Conservation (phyloP, 2,329 filamentous ascomycete genomes). For the Aspergillus sp. region DNA sequence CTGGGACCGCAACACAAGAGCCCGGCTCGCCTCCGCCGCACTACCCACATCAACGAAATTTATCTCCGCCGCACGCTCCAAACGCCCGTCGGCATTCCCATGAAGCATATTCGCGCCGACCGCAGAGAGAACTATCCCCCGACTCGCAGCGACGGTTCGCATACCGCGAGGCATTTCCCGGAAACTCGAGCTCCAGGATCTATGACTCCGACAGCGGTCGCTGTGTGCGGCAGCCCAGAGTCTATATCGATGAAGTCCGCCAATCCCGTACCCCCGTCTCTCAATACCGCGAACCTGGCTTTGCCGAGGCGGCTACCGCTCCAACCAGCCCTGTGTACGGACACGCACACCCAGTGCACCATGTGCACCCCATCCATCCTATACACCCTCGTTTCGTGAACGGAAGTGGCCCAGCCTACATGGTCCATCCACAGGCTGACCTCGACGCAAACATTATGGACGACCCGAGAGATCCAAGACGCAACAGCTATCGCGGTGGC, state of each 20-base stretch:
- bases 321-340: constrained; percentile 18
- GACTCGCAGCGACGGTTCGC: constrained; percentile 19
- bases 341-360: constrained; percentile 17
- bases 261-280: constrained; percentile 15
- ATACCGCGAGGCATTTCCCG: constrained; percentile 15
- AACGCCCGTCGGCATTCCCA: constrained; percentile 39
- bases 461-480: constrained; percentile 31
- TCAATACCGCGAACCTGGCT: constrained; percentile 22
- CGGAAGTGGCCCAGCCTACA: constrained; percentile 18
- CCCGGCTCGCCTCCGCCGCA: constrained; percentile 11
- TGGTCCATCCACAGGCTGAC: constrained; percentile 30
- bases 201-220: constrained; percentile 29
- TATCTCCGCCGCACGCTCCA: constrained; percentile 32
- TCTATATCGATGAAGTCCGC: constrained; percentile 23
- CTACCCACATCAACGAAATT: constrained; percentile 26
- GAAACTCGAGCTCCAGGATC: constrained; percentile 12
- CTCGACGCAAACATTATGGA: constrained; percentile 26
- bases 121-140: constrained; percentile 35
- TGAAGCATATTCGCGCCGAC: constrained; percentile 39
- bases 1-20: constrained; percentile 23
- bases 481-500: constrained; percentile 22
- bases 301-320: constrained; percentile 20
- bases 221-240: constrained; percentile 13
- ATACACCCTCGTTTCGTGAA: constrained; percentile 23
- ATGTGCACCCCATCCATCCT: constrained; percentile 14